Conservation (phyloP, 345 rosid genomes). For the Anastatica hierochuntica region DNA sequence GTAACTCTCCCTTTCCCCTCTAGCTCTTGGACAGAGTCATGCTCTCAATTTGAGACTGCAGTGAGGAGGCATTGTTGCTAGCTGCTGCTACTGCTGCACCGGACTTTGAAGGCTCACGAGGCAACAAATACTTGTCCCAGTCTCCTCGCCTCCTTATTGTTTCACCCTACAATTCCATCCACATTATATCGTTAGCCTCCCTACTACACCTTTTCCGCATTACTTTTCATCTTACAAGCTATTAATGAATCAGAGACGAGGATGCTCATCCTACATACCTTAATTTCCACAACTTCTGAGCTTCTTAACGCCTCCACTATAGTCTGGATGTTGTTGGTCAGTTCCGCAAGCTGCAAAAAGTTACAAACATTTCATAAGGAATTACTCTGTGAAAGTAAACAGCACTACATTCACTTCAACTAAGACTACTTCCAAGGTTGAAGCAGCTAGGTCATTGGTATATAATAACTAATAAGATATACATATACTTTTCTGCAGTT, state of each 20-base stretch:
- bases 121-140: slow-evolving; percentile 25
- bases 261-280: slow-evolving; percentile 34
- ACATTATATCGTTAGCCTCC: neutral
- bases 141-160: slow-evolving; percentile 26
- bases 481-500: too few species aligned
- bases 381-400: neutral
- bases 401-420: too few species aligned
- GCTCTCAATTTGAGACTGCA: slow-evolving; percentile 11
- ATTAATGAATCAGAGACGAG: too few species aligned
- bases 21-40: slow-evolving; percentile 5
- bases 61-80: slow-evolving; percentile 5
- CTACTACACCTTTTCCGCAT: neutral
- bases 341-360: slow-evolving; percentile 49
- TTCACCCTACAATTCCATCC: slow-evolving; percentile 23
- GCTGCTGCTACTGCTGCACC: slow-evolving; percentile 1
- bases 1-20: slow-evolving; percentile 7
- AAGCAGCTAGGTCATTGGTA: too few species aligned
- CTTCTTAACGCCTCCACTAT: slow-evolving; percentile 53
- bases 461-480: too few species aligned
- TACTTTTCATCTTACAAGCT: neutral
- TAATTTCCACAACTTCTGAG: slow-evolving; percentile 58
- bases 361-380: neutral
- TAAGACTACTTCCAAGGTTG: too few species aligned
- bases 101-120: neutral
- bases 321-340: slow-evolving; percentile 43